Base-by-base conservation (phyloP, 2,329 filamentous ascomycete species). In the Gnomoniopsis sp. region DNA sequence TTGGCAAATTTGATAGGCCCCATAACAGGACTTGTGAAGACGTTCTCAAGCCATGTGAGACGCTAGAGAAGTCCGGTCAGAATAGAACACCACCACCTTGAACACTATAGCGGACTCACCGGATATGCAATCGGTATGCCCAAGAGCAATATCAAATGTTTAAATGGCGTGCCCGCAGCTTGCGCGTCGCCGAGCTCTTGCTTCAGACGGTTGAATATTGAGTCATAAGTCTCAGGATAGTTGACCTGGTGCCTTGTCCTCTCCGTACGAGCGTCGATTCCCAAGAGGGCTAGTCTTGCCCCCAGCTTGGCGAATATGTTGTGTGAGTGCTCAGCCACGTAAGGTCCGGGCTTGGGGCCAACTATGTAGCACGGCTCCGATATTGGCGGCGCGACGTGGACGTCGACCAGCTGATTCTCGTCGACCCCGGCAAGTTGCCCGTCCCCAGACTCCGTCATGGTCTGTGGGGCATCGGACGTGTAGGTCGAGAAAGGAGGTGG, bases 21-120 rank as follows among this genome's bases (percentile, higher is more conserved):
- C 69, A 97, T 93, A 23, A 97, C 66, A 0, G 93, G 93, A 61
- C 91, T 96, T 17, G 84, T 83, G 66, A 98, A 84, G 59, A 97
- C 89, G 68, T 96, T 97, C 71, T 98, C 93, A 4, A 97, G 81
- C 93, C 93, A 97, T n/a, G 93, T 95, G 55, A 97, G 80, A 66
- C 93, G 91, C 81, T 86, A 63, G 7, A 41, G 38, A 3, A 6
- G 17, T n/a, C 62, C 43, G 65, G 53, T 56, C 34, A 59, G 56
- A 41, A 22, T n/a, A 17, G 2, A 30, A 10, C 6, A 7, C n/a
- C 36, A 56, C 67, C 43, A 6, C 22, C 1, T 79, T 80, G 63
- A 83, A 80, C 1, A 78, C 77, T 6, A 51, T 19, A 54, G 21
- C 7, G 7, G 22, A 69, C 82, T 69, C 75, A 88, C 84, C 62